Evolutionary conservation across 345 rosid genomes (phyloP).

Genomic region (Psidium guajava): DNA sequence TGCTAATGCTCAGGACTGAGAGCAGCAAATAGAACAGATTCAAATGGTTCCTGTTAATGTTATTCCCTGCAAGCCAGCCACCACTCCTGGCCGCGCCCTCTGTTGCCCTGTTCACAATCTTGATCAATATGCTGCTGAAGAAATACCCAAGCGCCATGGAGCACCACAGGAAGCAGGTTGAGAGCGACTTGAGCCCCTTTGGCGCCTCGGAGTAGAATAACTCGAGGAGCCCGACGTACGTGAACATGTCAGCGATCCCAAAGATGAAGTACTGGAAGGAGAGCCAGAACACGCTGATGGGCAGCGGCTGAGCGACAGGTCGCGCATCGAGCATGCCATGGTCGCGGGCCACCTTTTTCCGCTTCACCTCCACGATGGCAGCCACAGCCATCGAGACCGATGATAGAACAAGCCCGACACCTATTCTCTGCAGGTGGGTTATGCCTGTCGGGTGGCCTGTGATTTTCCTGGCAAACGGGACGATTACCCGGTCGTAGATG

Average conservation of each 20-base stretch:
- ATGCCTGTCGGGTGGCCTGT: conserved; percentile 20
- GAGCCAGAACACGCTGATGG: conserved; percentile 33
- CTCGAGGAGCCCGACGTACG: conserved; percentile 63
- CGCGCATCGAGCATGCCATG: conserved; percentile 1
- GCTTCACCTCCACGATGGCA: conserved; percentile 30
- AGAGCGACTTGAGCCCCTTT: conserved; percentile 62
- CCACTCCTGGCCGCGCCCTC: conserved; percentile 6
- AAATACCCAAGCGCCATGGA: conserved; percentile 59
- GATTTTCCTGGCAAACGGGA: conserved; percentile 16
- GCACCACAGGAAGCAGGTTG: conserved; percentile 55
- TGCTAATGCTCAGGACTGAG: conserved; percentile 27
- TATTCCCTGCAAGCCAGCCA: conserved; percentile 60
- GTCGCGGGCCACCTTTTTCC: conserved; percentile 17
- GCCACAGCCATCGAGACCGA: conserved; percentile 52
- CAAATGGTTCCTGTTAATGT: conserved; percentile 45
- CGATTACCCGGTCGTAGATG: conserved; percentile 39
- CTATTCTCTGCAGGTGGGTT: conserved; percentile 46
- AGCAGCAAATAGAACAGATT: conserved; percentile 42
- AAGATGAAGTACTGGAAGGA: conserved; percentile 58
- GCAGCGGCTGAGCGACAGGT: background rate
- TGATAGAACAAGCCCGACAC: conserved; percentile 49
- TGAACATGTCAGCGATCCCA: conserved; percentile 58
- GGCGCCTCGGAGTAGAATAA: conserved; percentile 65
- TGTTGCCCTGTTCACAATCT: conserved; percentile 21
- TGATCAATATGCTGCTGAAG: conserved; percentile 47